Evolutionary conservation across 352 stramenopile genomes (phyloP).

Genomic region (Blastocystis sp.): DNA sequence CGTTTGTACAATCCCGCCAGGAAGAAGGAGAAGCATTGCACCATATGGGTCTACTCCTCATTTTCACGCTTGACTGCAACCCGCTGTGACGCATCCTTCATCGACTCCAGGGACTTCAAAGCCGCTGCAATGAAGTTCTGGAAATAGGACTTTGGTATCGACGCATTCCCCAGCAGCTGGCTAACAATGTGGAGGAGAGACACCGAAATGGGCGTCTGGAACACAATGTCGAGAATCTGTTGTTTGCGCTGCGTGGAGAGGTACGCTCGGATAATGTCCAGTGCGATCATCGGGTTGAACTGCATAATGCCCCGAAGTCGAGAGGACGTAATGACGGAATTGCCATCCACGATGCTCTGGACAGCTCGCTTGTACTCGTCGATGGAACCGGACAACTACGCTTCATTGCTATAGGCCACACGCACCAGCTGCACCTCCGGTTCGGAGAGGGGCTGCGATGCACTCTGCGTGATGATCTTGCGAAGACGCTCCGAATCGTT

Average conservation of each 20-base stretch:
- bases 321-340: not conserved
- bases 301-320: not conserved
- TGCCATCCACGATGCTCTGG: not conserved
- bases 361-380: not conserved
- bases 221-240: slow-evolving; percentile 18
- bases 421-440: not conserved
- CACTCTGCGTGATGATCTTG: not conserved
- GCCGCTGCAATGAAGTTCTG: not conserved
- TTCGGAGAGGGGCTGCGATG: not conserved
- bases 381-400: not conserved
- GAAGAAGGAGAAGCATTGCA: slow-evolving; percentile 56
- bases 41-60: not conserved
- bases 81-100: not conserved
- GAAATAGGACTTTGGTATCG: slow-evolving; percentile 4
- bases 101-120: not conserved
- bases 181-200: not conserved
- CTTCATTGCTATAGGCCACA: not conserved
- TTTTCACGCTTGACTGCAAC: not conserved
- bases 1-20: slow-evolving; percentile 32
- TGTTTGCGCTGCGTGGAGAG: not conserved
- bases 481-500: not conserved
- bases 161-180: not conserved
- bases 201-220: slow-evolving; percentile 23
- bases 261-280: slow-evolving; percentile 27
- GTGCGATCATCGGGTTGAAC: slow-evolving; percentile 23